Conservation (phyloP, 2,329 filamentous ascomycete genomes). For the Ophiostoma pallidulum region DNA sequence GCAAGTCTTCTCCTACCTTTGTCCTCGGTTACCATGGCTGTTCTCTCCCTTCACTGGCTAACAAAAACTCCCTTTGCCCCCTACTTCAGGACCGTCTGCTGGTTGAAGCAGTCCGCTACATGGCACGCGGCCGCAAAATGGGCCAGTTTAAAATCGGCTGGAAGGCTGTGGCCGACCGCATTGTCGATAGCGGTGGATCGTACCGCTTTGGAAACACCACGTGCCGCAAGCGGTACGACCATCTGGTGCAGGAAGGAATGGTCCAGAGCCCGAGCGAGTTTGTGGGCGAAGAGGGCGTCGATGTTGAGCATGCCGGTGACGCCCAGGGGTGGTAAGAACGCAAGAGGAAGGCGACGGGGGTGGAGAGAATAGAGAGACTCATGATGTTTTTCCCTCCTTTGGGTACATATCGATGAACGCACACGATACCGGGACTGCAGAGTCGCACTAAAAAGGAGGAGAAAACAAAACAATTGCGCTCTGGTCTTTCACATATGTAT, state of each 20-base stretch:
- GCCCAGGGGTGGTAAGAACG: too few species aligned
- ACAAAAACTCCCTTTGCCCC: background rate
- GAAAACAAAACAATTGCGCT: too few species aligned
- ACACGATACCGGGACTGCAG: too few species aligned
- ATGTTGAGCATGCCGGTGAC: too few species aligned
- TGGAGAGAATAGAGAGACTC: too few species aligned
- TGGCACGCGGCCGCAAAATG: conserved; percentile 22
- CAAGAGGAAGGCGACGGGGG: too few species aligned
- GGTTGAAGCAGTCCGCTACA: conserved; percentile 31
- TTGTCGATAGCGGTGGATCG: conserved; percentile 40
- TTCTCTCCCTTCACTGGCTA: background rate
- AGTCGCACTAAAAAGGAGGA: too few species aligned
- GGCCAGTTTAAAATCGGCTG: conserved; percentile 38
- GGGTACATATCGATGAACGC: too few species aligned
- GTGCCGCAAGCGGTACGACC: conserved; percentile 49
- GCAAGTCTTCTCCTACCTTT: conserved; percentile 37
- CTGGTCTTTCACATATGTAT: too few species aligned
- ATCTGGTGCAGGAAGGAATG: conserved; percentile 24
- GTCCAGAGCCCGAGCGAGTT: too few species aligned
- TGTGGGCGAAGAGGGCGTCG: too few species aligned
- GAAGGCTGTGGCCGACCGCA: conserved; percentile 48
- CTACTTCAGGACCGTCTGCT: conserved; percentile 40
- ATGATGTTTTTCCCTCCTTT: too few species aligned
- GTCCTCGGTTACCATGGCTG: background rate
- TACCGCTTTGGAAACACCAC: conserved; percentile 52